These are phyloP conservation scores for Botryotinia calthae DNA, from an alignment of 2,329 filamentous ascomycete species.

Conservation along the genomic window DNA sequence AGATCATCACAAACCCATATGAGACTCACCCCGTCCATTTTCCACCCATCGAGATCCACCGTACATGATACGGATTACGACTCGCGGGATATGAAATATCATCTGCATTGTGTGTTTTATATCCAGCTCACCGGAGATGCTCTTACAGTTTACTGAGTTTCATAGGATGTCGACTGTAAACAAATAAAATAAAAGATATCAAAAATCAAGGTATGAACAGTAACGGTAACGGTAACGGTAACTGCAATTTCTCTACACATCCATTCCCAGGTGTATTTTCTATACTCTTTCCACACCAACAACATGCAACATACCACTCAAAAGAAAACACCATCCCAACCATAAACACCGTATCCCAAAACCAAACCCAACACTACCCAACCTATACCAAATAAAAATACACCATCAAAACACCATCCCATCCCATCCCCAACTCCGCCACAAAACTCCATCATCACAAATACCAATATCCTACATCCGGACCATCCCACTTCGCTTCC, in stretches of 20 bases:
- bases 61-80: too few relatives aligned
- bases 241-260: too few relatives aligned
- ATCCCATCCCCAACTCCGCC: neutral
- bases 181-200: neutral
- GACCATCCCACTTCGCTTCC: neutral
- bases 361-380: neutral
- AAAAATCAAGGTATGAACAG: neutral
- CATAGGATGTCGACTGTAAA: neutral
- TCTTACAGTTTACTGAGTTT: too few relatives aligned
- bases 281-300: neutral
- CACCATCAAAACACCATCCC: too few relatives aligned
- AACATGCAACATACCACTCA: neutral
- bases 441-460: neutral
- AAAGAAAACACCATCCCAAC: neutral
- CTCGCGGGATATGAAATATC: neutral
- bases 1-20: neutral
- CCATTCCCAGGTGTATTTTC: neutral
- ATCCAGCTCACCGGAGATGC: too few relatives aligned
- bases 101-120: accelerated
- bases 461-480: conserved; percentile 3
- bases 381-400: neutral
- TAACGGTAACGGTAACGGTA: neutral
- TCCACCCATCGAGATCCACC: neutral
- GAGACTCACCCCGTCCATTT: neutral
- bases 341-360: neutral